Conservation (phyloP, 1,284 basidiomycete genomes). For the Inonotus obliquus region DNA sequence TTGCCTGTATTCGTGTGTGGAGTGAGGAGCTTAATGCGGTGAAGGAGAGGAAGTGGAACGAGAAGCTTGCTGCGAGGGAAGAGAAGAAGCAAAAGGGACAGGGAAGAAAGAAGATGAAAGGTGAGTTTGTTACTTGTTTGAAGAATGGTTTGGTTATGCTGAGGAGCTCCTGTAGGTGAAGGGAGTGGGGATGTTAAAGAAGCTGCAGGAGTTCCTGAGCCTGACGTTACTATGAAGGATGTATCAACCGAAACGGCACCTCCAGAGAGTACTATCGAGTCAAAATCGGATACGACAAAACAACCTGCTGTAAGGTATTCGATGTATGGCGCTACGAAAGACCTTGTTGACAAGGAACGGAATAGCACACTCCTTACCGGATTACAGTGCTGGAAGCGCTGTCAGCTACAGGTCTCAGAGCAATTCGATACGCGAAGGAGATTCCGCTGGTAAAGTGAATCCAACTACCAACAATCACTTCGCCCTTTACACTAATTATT, state of each 20-base stretch:
- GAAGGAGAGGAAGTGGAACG: slow-evolving; percentile 60
- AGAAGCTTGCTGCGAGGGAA: slow-evolving; percentile 30
- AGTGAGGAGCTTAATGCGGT: slow-evolving; percentile 67
- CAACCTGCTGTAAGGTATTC: slow-evolving; percentile 7
- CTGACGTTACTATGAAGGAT: slow-evolving; percentile 13
- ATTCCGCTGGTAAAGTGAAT: slow-evolving; percentile 84
- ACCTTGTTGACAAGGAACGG: not conserved
- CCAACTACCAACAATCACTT: not conserved
- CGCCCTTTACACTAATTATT: slow-evolving; percentile 3
- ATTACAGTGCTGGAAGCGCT: slow-evolving; percentile 92
- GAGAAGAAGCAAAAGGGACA: slow-evolving; percentile 27
- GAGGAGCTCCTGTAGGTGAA: not conserved
- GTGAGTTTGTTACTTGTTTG: slow-evolving; percentile 21
- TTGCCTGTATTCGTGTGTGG: slow-evolving; percentile 87
- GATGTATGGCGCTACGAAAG: not conserved
- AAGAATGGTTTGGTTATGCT: not conserved
- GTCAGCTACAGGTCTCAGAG: slow-evolving; percentile 91
- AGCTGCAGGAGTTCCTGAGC: not conserved
- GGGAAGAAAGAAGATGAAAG: slow-evolving; percentile 25
- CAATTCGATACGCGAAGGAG: slow-evolving; percentile 97
- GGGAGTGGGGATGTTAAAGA: slow-evolving; percentile 4
- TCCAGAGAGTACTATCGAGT: not conserved
- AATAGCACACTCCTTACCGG: slow-evolving; percentile 53
- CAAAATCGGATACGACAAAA: not conserved
- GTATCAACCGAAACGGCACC: not conserved